Conservation (phyloP, 192 early-diverging fungal species). For the Backusella parvicylindrica region DNA sequence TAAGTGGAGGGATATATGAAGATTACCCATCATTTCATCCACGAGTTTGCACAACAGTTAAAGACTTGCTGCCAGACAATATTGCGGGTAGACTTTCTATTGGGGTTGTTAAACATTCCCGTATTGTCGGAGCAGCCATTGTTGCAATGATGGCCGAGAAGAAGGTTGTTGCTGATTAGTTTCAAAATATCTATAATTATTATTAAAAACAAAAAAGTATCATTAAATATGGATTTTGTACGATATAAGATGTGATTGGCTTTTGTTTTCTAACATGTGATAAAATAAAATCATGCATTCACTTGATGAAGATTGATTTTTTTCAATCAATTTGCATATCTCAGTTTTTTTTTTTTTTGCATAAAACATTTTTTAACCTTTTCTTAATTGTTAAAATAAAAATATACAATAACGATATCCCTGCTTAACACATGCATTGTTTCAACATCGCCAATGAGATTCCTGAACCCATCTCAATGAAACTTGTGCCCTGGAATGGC, state of each 20-base stretch:
- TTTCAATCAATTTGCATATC: background rate
- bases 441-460: background rate
- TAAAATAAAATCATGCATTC: no score
- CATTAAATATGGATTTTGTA: no score
- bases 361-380: background rate
- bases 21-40: constrained; percentile 37
- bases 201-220: no score
- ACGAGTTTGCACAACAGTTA: constrained; percentile 34
- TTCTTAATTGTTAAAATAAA: background rate
- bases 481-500: background rate
- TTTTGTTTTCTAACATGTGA: no score
- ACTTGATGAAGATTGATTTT: no score
- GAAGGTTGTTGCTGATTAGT: background rate
- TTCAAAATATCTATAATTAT: no score
- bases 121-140: constrained; percentile 38
- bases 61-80: constrained; percentile 24
- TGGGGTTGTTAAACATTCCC: constrained; percentile 34
- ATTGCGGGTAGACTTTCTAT: constrained; percentile 30
- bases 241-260: no score
- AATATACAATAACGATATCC: background rate
- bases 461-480: background rate
- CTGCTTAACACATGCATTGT: background rate
- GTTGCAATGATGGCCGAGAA: constrained; percentile 44
- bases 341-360: background rate
- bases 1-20: constrained; percentile 36